phyloP scores from a whole-genome alignment of 2,329 filamentous ascomycete species.

The Fonsecaea multimorphosa region DNA sequence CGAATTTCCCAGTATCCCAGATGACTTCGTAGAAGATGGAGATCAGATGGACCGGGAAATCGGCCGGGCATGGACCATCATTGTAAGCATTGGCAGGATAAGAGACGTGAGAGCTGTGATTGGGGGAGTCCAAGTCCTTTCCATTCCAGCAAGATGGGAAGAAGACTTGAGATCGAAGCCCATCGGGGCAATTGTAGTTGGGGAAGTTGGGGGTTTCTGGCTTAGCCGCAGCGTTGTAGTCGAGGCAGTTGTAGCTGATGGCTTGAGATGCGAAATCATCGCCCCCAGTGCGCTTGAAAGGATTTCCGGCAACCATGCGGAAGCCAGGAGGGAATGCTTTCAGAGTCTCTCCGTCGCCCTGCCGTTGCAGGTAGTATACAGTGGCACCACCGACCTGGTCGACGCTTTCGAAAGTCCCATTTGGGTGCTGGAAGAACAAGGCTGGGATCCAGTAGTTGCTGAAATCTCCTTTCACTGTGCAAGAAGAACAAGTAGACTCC shows the following conservation, averaged over 20 bases:
- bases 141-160: constrained; percentile 50
- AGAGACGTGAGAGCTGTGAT: constrained; percentile 47
- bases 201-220: constrained; percentile 68
- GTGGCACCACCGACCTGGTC: constrained; percentile 62
- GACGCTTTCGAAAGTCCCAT: constrained; percentile 69
- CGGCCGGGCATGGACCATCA: constrained; percentile 43
- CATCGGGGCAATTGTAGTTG: constrained; percentile 69
- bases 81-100: constrained; percentile 48
- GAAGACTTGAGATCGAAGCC: constrained; percentile 46
- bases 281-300: constrained; percentile 64
- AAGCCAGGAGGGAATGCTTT: constrained; percentile 73
- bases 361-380: constrained; percentile 63
- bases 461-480: constrained; percentile 70
- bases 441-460: constrained; percentile 79
- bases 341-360: constrained; percentile 67
- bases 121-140: constrained; percentile 43
- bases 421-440: constrained; percentile 70
- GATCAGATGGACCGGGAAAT: constrained; percentile 61
- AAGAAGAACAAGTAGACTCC: constrained; percentile 72
- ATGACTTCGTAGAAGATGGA: constrained; percentile 67
- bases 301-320: constrained; percentile 72
- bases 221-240: constrained; percentile 49
- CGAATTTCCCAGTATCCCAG: constrained; percentile 60
- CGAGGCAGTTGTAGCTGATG: constrained; percentile 61
- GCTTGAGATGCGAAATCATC: constrained; percentile 61